A percentile compares a stretch with the other conserved stretches of the same genome.
These are phyloP conservation scores for Dipodascus albidus DNA, from an alignment of 805 yeast genomes.

Conservation along the genomic window DNA sequence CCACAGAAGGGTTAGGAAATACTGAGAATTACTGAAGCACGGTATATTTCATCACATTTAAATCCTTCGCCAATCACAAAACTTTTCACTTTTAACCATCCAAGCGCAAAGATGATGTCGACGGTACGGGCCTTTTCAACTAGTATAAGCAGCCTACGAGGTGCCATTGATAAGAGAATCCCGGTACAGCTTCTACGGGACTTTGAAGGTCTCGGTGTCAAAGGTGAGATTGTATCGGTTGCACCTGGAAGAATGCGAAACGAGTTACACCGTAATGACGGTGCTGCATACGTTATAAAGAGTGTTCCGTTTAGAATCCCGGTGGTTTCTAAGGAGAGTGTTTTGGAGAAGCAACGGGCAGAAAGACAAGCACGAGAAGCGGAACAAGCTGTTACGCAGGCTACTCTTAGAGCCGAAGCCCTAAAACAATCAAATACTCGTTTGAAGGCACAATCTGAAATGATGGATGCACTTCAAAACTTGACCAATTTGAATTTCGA, in stretches of 20 bases:
- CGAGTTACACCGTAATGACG: slow-evolving; percentile 54
- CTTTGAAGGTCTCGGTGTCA: slow-evolving; percentile 48
- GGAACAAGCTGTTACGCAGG: slow-evolving; percentile 1
- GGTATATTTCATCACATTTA: neutral
- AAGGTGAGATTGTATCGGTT: slow-evolving; percentile 66
- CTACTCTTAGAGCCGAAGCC: neutral
- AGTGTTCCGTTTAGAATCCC: slow-evolving; percentile 21
- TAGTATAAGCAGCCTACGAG: neutral
- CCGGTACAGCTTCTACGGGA: slow-evolving; percentile 68
- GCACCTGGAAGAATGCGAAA: slow-evolving; percentile 78
- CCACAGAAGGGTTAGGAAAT: neutral
- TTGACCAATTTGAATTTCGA: slow-evolving; percentile 6
- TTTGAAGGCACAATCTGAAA: slow-evolving; percentile 1
- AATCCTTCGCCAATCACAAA: neutral
- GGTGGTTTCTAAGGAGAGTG: neutral
- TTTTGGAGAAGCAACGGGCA: slow-evolving; percentile 1
- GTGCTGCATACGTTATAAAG: slow-evolving; percentile 56
- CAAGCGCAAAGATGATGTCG: neutral
- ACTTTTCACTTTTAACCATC: neutral
- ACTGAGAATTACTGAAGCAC: neutral
- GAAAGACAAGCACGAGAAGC: neutral
- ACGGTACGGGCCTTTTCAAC: neutral
- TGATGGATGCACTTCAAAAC: slow-evolving; percentile 1
- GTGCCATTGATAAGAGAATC: slow-evolving; percentile 19
- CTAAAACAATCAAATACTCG: slow-evolving; percentile 2